phyloP scores from a whole-genome alignment of 257 asterid species.

The Salvia hispanica region DNA sequence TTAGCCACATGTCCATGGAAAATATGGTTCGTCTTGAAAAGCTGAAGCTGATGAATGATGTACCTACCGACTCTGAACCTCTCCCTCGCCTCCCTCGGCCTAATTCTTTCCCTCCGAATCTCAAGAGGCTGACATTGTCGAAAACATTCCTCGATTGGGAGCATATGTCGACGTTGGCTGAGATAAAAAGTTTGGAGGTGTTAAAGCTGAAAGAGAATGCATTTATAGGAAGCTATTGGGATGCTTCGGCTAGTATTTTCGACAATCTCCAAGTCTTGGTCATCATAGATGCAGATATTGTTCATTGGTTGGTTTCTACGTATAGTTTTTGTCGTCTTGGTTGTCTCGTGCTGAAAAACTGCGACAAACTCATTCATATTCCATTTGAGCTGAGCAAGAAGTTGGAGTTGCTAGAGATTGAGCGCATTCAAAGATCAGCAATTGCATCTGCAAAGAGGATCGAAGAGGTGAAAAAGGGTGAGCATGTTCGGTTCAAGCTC shows the following conservation, averaged over 20 bases:
- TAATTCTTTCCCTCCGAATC: slow-evolving; percentile 34
- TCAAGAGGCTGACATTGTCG: slow-evolving; percentile 38
- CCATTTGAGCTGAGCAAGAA: slow-evolving; percentile 32
- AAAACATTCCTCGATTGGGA: slow-evolving; percentile 43
- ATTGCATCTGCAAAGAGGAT: slow-evolving; percentile 29
- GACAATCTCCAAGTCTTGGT: slow-evolving; percentile 35
- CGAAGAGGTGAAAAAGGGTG: neutral
- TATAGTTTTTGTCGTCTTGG: slow-evolving; percentile 38
- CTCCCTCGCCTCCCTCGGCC: slow-evolving; percentile 27
- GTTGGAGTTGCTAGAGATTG: slow-evolving; percentile 37
- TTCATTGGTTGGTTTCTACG: slow-evolving; percentile 37
- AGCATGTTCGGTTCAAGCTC: slow-evolving; percentile 22
- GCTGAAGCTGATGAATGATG: slow-evolving; percentile 46
- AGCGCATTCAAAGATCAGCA: slow-evolving; percentile 21
- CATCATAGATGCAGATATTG: slow-evolving; percentile 37
- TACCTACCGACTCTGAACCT: neutral
- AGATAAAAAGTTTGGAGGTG: slow-evolving; percentile 36
- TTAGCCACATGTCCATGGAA: neutral
- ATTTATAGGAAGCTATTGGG: slow-evolving; percentile 41
- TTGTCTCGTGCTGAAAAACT: slow-evolving; percentile 37
- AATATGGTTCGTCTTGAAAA: slow-evolving; percentile 34
- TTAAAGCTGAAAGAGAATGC: slow-evolving; percentile 53
- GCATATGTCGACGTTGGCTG: slow-evolving; percentile 37
- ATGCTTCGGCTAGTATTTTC: slow-evolving; percentile 20
- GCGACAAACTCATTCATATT: slow-evolving; percentile 32